Evolutionary conservation across 148 eudicot species (phyloP).

Genomic region (Diospyros lotus): DNA sequence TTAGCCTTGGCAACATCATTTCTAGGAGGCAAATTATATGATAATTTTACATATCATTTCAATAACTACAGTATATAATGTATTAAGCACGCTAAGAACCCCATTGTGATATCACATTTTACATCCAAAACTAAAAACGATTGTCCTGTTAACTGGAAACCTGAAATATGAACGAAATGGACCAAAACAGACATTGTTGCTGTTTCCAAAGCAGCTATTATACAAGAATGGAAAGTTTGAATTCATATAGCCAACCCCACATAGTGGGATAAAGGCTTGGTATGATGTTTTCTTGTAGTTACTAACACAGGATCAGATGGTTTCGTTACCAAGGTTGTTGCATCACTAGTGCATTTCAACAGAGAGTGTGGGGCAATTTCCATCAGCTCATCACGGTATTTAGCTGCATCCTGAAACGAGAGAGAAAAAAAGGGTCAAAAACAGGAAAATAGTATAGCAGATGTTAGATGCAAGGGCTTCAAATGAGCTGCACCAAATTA

Average conservation of each 20-base stretch:
- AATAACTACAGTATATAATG: background rate
- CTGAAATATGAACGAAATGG: background rate
- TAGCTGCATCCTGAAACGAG: slow-evolving; percentile 76
- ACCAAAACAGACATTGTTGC: background rate
- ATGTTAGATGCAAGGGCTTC: background rate
- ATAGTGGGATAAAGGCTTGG: no score
- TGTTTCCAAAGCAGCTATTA: no score
- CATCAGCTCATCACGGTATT: slow-evolving; percentile 70
- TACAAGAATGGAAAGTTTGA: no score
- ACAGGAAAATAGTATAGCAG: background rate
- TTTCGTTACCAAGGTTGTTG: slow-evolving; percentile 78
- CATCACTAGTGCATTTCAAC: slow-evolving; percentile 89
- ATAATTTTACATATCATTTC: background rate
- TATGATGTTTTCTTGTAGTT: background rate
- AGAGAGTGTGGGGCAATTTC: slow-evolving; percentile 87
- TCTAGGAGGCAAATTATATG: background rate
- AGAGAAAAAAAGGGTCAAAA: background rate
- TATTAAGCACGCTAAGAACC: background rate
- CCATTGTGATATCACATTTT: background rate
- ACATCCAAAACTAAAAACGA: background rate
- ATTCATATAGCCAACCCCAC: no score
- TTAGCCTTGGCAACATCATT: background rate
- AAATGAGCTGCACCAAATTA: background rate
- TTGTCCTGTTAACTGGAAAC: no score
- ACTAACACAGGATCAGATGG: background rate